Percentiles rank a stretch among this genome's conserved stretches.
These are phyloP conservation scores for Knufia petricola DNA, from an alignment of 2,329 filamentous ascomycete species.

Conservation along the genomic window DNA sequence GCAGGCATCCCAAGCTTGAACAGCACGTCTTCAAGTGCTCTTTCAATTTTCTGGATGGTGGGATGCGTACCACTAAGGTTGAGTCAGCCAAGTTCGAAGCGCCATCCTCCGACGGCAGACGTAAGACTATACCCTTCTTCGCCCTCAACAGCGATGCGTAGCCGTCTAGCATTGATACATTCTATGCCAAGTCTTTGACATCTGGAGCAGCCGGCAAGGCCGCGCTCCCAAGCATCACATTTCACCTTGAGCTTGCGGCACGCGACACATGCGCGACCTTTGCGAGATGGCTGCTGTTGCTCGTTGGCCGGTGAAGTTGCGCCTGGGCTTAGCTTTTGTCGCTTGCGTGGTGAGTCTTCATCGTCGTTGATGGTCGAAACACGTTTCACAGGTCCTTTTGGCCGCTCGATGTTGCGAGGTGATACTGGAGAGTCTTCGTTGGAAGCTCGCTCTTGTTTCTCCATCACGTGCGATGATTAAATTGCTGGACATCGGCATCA, in stretches of 20 bases:
- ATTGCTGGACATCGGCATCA: neutral
- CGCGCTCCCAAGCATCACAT: conserved; percentile 22
- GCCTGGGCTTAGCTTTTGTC: neutral
- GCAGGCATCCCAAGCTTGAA: conserved; percentile 19
- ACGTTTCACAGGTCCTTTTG: neutral
- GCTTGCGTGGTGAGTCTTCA: conserved; percentile 2
- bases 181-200: conserved; percentile 22
- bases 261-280: conserved; percentile 22
- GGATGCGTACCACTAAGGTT: conserved; percentile 16
- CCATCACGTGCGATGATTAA: neutral
- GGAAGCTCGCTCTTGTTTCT: neutral
- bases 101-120: neutral
- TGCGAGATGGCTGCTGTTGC: conserved; percentile 19
- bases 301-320: conserved; percentile 9
- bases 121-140: conserved; percentile 17
- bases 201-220: conserved; percentile 21
- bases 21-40: conserved; percentile 22
- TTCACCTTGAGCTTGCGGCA: conserved; percentile 23
- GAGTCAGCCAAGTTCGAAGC: neutral
- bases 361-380: neutral
- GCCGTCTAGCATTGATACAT: conserved; percentile 21
- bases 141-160: conserved; percentile 17
- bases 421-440: conserved; percentile 1
- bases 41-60: conserved; percentile 18
- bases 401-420: conserved; percentile 1